These are phyloP conservation scores for Trametes maxima DNA, from an alignment of 768 basidiomycete species.

Conservation along the genomic window DNA sequence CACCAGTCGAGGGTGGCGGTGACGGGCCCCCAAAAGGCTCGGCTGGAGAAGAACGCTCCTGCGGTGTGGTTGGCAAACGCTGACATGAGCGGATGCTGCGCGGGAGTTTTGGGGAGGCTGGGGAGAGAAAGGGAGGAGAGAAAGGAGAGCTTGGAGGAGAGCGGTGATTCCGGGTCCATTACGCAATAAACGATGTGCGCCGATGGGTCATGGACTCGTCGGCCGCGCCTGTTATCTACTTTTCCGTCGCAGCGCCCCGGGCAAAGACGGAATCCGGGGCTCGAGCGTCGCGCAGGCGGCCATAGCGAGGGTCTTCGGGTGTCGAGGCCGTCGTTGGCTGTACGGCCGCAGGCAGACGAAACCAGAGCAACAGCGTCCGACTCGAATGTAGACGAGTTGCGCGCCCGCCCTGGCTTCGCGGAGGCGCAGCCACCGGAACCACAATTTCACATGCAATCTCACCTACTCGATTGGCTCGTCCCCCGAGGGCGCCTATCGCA, in stretches of 20 bases:
- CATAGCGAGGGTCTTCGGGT: constrained; percentile 6
- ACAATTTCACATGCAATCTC: too few species aligned
- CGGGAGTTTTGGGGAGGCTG: constrained; percentile 2
- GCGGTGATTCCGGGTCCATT: constrained; percentile 8
- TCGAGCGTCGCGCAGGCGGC: not conserved
- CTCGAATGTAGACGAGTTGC: too few species aligned
- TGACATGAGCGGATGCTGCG: constrained; percentile 9
- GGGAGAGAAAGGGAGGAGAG: constrained; percentile 5
- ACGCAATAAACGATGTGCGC: constrained; percentile 14
- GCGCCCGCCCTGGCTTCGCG: too few species aligned
- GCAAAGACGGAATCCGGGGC: not conserved
- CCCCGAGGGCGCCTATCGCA: too few species aligned
- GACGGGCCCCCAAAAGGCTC: constrained; percentile 56
- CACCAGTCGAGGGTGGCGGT: constrained; percentile 79
- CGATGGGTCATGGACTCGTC: constrained; percentile 2
- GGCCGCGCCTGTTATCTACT: constrained; percentile 12
- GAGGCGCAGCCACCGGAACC: too few species aligned
- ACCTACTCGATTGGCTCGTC: too few species aligned
- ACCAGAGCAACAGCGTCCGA: not conserved
- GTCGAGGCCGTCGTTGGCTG: constrained; percentile 5
- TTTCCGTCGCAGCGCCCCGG: constrained; percentile 3
- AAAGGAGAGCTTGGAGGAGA: constrained; percentile 14
- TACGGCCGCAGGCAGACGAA: not conserved
- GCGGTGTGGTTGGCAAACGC: constrained; percentile 15
- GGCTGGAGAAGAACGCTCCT: constrained; percentile 10